These are phyloP conservation scores for Metarhizium brunneum DNA, from an alignment of 2,329 filamentous ascomycete species.

Conservation along the genomic window DNA sequence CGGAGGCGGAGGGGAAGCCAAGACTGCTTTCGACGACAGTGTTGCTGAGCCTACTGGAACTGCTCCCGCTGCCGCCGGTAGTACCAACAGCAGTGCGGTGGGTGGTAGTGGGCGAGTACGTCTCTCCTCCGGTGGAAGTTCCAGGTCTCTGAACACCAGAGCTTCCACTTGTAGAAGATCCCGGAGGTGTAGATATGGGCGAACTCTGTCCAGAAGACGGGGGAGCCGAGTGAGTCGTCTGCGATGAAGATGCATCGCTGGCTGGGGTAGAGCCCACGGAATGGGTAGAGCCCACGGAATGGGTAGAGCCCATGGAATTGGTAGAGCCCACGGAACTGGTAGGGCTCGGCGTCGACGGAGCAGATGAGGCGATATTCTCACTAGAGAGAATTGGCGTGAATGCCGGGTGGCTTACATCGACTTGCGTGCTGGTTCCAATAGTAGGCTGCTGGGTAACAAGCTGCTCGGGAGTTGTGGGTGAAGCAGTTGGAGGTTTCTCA, in stretches of 20 bases:
- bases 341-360: neutral
- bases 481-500: slow-evolving; percentile 7
- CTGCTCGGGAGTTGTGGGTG: slow-evolving; percentile 13
- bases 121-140: neutral
- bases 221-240: neutral
- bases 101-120: neutral
- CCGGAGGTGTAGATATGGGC: neutral
- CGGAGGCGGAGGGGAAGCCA: too few species aligned
- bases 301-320: neutral
- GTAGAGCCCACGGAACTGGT: neutral
- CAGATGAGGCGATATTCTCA: neutral
- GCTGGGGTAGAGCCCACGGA: neutral
- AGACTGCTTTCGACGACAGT: neutral
- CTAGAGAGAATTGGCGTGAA: slow-evolving; percentile 12
- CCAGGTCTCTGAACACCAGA: neutral
- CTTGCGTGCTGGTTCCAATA: slow-evolving; percentile 17
- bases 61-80: neutral
- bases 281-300: neutral
- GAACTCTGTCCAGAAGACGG: neutral
- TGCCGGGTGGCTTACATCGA: slow-evolving; percentile 10
- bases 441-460: slow-evolving; percentile 12
- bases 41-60: neutral
- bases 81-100: neutral
- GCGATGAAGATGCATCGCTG: neutral
- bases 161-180: neutral